Percentiles rank a stretch among this genome's conserved stretches.
These are phyloP conservation scores for Alternaria sp. DNA, from an alignment of 2,329 filamentous ascomycete genomes.

Conservation along the genomic window DNA sequence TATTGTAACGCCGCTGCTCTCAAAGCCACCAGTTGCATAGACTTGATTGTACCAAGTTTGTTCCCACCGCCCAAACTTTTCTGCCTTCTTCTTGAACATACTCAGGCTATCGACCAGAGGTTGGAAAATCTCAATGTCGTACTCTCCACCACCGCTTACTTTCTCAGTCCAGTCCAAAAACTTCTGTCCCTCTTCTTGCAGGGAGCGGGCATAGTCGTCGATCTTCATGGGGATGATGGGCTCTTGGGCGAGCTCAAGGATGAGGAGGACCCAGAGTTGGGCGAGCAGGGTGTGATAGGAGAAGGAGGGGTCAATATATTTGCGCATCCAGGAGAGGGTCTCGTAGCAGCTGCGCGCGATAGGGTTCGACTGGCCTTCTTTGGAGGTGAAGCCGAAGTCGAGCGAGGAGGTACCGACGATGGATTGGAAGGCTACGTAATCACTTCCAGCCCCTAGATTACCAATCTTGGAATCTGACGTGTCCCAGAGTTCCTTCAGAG, in stretches of 20 bases:
- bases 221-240: slow-evolving; percentile 86
- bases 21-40: slow-evolving; percentile 75
- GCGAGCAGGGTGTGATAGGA: slow-evolving; percentile 80
- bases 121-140: slow-evolving; percentile 61
- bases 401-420: slow-evolving; percentile 88
- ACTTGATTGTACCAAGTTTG: slow-evolving; percentile 77
- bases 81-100: slow-evolving; percentile 66
- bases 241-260: slow-evolving; percentile 83
- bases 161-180: slow-evolving; percentile 71
- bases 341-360: slow-evolving; percentile 89
- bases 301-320: slow-evolving; percentile 82
- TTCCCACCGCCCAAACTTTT: slow-evolving; percentile 78
- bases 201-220: slow-evolving; percentile 71
- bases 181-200: slow-evolving; percentile 71
- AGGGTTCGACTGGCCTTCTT: slow-evolving; percentile 54
- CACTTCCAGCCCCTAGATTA: slow-evolving; percentile 76
- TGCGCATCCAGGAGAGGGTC: slow-evolving; percentile 84
- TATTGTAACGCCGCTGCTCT: slow-evolving; percentile 72
- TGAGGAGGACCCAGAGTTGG: slow-evolving; percentile 80
- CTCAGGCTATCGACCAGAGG: slow-evolving; percentile 70
- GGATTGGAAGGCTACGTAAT: slow-evolving; percentile 90
- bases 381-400: slow-evolving; percentile 77
- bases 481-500: slow-evolving; percentile 81
- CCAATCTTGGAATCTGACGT: slow-evolving; percentile 66
- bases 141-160: slow-evolving; percentile 49